These are phyloP conservation scores for Exutisphaerella laricina DNA, from an alignment of 2,329 filamentous ascomycete genomes.

Conservation along the genomic window DNA sequence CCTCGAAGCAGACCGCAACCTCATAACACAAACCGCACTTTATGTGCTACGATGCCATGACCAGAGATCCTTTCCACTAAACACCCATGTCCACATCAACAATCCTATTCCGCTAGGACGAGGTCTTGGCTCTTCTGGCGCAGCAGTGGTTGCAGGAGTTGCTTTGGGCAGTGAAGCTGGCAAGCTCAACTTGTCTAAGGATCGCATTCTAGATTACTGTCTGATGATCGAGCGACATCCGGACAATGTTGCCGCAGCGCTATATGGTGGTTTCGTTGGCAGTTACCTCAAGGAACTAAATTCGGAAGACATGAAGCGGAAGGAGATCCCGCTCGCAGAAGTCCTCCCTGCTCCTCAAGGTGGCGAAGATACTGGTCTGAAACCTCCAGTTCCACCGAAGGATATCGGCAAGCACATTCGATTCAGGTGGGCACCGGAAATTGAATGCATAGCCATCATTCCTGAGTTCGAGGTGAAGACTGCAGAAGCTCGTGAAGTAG, in stretches of 20 bases:
- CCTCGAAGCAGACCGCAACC: slow-evolving; percentile 77
- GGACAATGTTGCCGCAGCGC: slow-evolving; percentile 88
- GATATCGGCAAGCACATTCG: slow-evolving; percentile 96
- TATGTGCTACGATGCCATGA: slow-evolving; percentile 93
- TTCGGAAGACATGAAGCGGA: slow-evolving; percentile 80
- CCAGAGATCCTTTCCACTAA: slow-evolving; percentile 72
- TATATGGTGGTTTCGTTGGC: slow-evolving; percentile 94
- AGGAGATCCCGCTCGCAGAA: slow-evolving; percentile 90
- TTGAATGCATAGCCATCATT: slow-evolving; percentile 95
- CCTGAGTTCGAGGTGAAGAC: slow-evolving; percentile 96
- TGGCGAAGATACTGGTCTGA: slow-evolving; percentile 80
- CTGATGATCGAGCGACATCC: slow-evolving; percentile 94
- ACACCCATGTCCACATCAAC: slow-evolving; percentile 89
- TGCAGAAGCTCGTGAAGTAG: slow-evolving; percentile 77
- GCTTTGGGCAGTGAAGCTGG: slow-evolving; percentile 86
- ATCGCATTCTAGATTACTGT: slow-evolving; percentile 88
- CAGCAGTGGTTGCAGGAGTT: slow-evolving; percentile 93
- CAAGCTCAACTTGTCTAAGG: slow-evolving; percentile 67
- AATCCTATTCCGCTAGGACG: slow-evolving; percentile 92
- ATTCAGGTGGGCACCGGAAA: slow-evolving; percentile 87
- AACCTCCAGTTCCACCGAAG: slow-evolving; percentile 79
- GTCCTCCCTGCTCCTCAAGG: slow-evolving; percentile 86
- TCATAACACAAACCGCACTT: slow-evolving; percentile 88
- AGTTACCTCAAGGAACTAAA: slow-evolving; percentile 91
- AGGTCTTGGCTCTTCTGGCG: slow-evolving; percentile 89